Evolutionary conservation across 805 yeast species (phyloP).

Genomic region (Starmerella khaoyaiensis): DNA sequence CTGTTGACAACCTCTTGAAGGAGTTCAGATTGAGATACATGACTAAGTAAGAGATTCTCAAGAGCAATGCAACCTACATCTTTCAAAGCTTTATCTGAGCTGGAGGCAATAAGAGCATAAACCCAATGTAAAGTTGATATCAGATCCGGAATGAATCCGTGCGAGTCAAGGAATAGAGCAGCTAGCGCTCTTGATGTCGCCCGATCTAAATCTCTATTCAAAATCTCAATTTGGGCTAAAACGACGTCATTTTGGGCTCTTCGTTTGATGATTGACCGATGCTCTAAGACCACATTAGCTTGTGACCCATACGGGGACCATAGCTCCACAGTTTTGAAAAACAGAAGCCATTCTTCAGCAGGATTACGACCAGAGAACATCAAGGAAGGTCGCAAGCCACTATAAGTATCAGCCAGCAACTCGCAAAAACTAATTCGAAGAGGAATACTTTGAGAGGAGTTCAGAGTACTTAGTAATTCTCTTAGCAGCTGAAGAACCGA

Average conservation of each 20-base stretch:
- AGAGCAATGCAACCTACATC: conserved; percentile 60
- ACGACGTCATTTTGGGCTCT: conserved; percentile 19
- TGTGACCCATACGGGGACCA: conserved; percentile 90
- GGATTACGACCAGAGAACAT: conserved; percentile 17
- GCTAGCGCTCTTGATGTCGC: conserved; percentile 79
- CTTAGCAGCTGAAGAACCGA: conserved; percentile 16
- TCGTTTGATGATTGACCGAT: conserved; percentile 48
- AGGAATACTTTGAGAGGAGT: conserved; percentile 18
- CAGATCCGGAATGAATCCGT: conserved; percentile 30
- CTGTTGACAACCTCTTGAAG: conserved; percentile 51
- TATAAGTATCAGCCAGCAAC: conserved; percentile 59
- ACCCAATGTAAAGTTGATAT: conserved; percentile 65
- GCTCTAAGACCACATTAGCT: conserved; percentile 44
- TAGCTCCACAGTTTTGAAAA: conserved; percentile 70
- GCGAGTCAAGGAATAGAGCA: conserved; percentile 50
- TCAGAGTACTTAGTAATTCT: conserved; percentile 40
- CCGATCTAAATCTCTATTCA: conserved; percentile 52
- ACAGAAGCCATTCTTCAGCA: conserved; percentile 34
- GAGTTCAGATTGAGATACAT: conserved; percentile 41
- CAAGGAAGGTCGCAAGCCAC: conserved; percentile 22
- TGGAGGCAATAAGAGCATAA: conserved; percentile 46
- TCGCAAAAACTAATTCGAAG: conserved; percentile 44
- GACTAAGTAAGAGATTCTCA: conserved; percentile 48
- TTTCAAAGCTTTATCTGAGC: conserved; percentile 43
- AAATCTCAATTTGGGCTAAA: conserved; percentile 46